Evolutionary conservation across 1,139 yeast species (phyloP), one percentile per base, ranked within the genome.

Genomic region (Saccharomyces hybrid): DNA sequence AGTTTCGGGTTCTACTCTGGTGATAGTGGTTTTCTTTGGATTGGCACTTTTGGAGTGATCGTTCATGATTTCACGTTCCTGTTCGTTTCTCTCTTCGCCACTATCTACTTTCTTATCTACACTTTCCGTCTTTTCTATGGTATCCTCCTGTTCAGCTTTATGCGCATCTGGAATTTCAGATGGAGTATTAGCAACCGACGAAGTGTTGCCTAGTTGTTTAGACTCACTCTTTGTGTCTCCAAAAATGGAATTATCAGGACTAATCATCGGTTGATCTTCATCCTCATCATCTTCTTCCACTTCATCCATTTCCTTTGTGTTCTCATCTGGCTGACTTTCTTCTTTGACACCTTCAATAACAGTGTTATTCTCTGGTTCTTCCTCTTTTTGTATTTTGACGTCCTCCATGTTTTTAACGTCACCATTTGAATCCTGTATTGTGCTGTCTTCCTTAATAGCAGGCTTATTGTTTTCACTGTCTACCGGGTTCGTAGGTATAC

Each of bases 221-320:
- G 25, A 16, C n/a, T 38, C 44, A 38, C 44, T 38, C n/a, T 38
- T 38, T 16, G 44, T 38, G 3, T 38, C 44, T 19, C 44, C 44
- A 38, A 38, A 38, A 9, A 38, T 38, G 9, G 44, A 38, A 19
- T 38, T 38, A n/a, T 38, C 44, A 25, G 44, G 44, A 11, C 44
- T 42, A 51, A n/a, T 53, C 56, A 28, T 53, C 49, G 14, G 55
- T 31, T 38, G 44, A 26, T 52, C 53, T 4, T 47, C 52, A 3
- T 52, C 50, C 13, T 26, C 41, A 14, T 47, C 26, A 11, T 47
- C 25, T 11, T 29, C 23, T n/a, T 25, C 28, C 19, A 11, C 29
- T 8, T 28, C 46, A 26, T n/a, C 50, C 19, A 27, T 34, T 11
- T 34, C 49, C 19, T 49, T 52, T 23, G 13, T 23, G 32, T 34